A percentile compares a stretch with the other conserved stretches of the same genome.
Evolutionary conservation across 2,329 filamentous ascomycete genomes (phyloP).

Genomic region (Alternaria sp.): DNA sequence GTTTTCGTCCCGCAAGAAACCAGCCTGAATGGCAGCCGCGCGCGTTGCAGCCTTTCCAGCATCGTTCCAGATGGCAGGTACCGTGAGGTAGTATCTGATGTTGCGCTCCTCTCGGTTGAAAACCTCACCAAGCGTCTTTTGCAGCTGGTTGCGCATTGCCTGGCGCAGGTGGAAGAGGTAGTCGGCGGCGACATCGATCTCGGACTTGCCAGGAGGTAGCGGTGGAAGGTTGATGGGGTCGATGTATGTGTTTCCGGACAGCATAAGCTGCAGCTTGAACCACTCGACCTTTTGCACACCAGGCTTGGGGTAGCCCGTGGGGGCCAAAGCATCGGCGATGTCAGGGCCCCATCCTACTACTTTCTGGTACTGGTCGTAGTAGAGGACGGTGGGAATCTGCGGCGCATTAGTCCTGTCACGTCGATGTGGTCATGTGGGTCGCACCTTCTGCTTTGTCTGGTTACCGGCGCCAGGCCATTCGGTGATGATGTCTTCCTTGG

Average conservation of each 20-base stretch:
- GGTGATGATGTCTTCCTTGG: conserved; percentile 97
- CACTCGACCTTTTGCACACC: conserved; percentile 99
- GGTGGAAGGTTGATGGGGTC: conserved; percentile 98
- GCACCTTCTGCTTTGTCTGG: conserved; percentile 97
- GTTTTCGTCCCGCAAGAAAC: conserved; percentile 95
- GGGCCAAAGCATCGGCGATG: conserved; percentile 94
- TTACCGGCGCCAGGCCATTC: conserved; percentile 98
- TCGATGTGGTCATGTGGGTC: neutral
- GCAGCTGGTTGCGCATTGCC: conserved; percentile 93
- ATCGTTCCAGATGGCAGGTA: conserved; percentile 99
- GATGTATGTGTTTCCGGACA: conserved; percentile 98
- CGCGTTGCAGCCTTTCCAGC: conserved; percentile 96
- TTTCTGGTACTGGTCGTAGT: conserved; percentile 99
- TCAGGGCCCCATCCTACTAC: conserved; percentile 99
- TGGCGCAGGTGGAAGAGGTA: conserved; percentile 98
- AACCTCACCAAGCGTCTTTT: conserved; percentile 96
- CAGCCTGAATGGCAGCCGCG: conserved; percentile 94
- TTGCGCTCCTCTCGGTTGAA: conserved; percentile 98
- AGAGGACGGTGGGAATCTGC: conserved; percentile 97
- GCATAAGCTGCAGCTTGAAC: conserved; percentile 99
- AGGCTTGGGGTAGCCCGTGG: conserved; percentile 95
- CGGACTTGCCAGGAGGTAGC: conserved; percentile 95
- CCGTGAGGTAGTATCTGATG: conserved; percentile 96
- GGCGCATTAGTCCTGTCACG: conserved; percentile 4
- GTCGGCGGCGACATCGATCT: conserved; percentile 98